Base-by-base conservation (phyloP, 768 basidiomycete species). In the Amyloporia xantha region DNA sequence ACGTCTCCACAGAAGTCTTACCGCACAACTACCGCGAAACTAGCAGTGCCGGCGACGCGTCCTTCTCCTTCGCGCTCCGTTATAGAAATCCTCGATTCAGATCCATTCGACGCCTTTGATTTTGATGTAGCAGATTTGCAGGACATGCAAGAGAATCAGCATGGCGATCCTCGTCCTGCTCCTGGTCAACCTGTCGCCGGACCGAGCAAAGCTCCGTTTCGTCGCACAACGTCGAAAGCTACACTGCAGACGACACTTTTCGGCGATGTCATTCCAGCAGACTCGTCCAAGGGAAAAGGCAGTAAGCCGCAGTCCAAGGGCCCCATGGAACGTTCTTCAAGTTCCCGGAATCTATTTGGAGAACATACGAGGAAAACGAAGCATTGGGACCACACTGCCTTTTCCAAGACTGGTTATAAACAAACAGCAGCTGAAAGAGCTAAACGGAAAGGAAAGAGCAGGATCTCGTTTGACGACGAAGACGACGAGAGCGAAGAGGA, bases 351-450 rank as follows among this genome's bases (percentile, higher is more conserved):
- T 41, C 43, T 54, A 1, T 41, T 60, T 17, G 51, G 50, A 2
- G 59, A 57, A 19, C 54, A 53, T 21, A 50, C 54, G 17, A 61
- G 59, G 54, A 82, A 86, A 64, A 79, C 76, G 1, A 97, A 95
- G 70, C 71, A 74, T 41, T 99, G 96, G 96, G 92, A 98, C 61
- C 84, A 90, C 20, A 91, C 93, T 0, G 81, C 72, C 11, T 95
- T 89, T 59, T 84, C 92, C 4, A 87, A 90, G 68, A 79, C 84
- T 3, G 92, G 91, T 0, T 67, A 77, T 68, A 81, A 72, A 58
- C 76, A 71, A 44, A 65, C 68, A 35, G 78, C 75, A 56, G 58
- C 61, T 44, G 63, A 66, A 2, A 84, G 79, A 62, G 72, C 72
- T 5, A 82, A 81, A 64, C 73, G 66, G 19, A 82, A 78, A 56